A percentile compares a stretch with the other conserved stretches of the same genome.
Evolutionary conservation across 805 yeast species (phyloP).

Genomic region (Ascoidea asiatica): DNA sequence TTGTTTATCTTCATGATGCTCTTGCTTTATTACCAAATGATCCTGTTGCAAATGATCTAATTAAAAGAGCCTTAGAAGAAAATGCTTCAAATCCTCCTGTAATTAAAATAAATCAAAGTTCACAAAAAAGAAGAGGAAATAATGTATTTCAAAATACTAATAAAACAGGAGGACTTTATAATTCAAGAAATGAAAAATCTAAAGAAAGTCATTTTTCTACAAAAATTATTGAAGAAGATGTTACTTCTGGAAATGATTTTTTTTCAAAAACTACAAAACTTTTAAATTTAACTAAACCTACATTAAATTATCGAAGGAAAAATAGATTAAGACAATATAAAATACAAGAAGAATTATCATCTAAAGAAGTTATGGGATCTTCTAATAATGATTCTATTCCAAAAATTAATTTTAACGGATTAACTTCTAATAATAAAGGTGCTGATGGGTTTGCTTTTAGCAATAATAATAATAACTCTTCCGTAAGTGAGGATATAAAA

Average conservation of each 20-base stretch:
- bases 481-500: constrained; percentile 1
- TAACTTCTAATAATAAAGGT: neutral
- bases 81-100: constrained; percentile 20
- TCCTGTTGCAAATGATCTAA: constrained; percentile 70
- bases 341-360: constrained; percentile 1
- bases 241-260: constrained; percentile 13
- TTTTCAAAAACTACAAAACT: constrained; percentile 15
- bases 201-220: constrained; percentile 10
- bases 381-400: constrained; percentile 13
- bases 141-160: constrained; percentile 3
- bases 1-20: constrained; percentile 69
- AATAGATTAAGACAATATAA: constrained; percentile 2
- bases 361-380: neutral
- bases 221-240: constrained; percentile 9
- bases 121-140: neutral
- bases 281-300: constrained; percentile 16
- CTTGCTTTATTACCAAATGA: constrained; percentile 69
- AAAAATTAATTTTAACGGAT: constrained; percentile 8
- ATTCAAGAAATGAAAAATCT: constrained; percentile 5
- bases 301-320: constrained; percentile 15
- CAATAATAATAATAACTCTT: neutral
- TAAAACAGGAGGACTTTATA: neutral
- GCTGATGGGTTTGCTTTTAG: neutral
- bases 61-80: constrained; percentile 64
- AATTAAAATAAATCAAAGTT: too few relatives aligned